phyloP scores from a whole-genome alignment of 768 basidiomycete genomes.

The Phlebiopsis gigantea region DNA sequence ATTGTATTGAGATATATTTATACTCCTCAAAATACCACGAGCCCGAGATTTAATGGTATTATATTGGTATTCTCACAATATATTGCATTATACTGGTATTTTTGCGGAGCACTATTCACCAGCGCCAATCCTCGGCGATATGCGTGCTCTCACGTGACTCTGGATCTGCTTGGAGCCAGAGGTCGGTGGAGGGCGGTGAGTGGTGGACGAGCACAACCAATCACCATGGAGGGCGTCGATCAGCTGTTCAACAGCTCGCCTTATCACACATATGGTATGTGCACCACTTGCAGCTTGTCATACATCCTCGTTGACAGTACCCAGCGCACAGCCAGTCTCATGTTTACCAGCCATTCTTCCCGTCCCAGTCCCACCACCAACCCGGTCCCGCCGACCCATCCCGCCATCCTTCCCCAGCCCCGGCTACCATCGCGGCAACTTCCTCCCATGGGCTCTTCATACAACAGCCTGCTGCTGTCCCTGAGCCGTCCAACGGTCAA shows the following conservation, averaged over 20 bases:
- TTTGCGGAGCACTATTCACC: no score
- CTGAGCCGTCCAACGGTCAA: conserved; percentile 19
- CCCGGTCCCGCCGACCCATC: conserved; percentile 17
- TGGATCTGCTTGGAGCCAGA: conserved; percentile 5
- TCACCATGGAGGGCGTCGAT: conserved; percentile 47
- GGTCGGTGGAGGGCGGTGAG: conserved; percentile 14
- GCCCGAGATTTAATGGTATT: no score
- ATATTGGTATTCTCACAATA: no score
- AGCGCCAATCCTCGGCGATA: no score
- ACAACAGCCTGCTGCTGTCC: conserved; percentile 16
- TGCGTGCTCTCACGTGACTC: neutral
- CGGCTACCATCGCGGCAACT: conserved; percentile 6
- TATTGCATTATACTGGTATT: no score
- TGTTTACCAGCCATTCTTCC: conserved; percentile 9
- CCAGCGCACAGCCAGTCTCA: conserved; percentile 12
- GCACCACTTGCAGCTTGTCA: conserved; percentile 16
- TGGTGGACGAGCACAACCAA: conserved; percentile 17
- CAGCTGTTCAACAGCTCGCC: conserved; percentile 56
- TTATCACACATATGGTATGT: conserved; percentile 38
- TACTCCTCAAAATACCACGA: no score
- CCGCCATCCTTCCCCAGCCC: conserved; percentile 24
- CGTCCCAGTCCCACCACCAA: conserved; percentile 16
- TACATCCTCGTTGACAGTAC: conserved; percentile 17
- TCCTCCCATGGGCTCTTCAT: conserved; percentile 7
- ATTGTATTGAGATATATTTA: no score